phyloP scores from a whole-genome alignment of 441 rosid genomes.

The Bocquillonia castaneifolia region DNA sequence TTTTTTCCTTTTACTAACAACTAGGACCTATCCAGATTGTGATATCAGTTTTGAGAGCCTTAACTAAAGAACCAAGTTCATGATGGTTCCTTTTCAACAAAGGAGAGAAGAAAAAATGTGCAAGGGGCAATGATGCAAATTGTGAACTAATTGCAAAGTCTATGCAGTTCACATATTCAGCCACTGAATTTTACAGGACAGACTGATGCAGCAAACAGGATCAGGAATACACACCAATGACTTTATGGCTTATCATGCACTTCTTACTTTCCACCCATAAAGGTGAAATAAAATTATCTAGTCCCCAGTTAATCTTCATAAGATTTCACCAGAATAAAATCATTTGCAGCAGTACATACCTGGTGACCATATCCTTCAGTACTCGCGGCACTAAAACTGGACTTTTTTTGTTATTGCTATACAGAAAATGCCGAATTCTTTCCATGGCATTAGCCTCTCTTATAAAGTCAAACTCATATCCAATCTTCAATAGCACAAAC shows the following conservation, averaged over 20 bases:
- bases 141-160: neutral
- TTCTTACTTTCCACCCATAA: neutral
- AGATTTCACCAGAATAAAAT: neutral
- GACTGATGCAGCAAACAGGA: conserved; percentile 2
- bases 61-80: conserved; percentile 1
- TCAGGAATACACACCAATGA: neutral
- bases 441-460: conserved; percentile 91
- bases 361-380: conserved; percentile 58
- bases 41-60: conserved; percentile 8
- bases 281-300: neutral
- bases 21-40: neutral
- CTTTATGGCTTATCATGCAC: neutral
- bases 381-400: conserved; percentile 81
- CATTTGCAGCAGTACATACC: conserved; percentile 35
- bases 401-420: conserved; percentile 62
- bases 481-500: conserved; percentile 53
- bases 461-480: conserved; percentile 84
- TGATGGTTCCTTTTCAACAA: neutral
- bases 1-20: neutral
- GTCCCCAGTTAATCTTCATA: neutral
- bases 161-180: neutral
- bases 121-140: neutral
- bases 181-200: conserved; percentile 4
- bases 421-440: conserved; percentile 61
- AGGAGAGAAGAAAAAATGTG: neutral